A percentile compares a stretch with the other conserved stretches of the same genome.
These are phyloP conservation scores for Camelina sativa DNA, from an alignment of 345 rosid species.

Conservation along the genomic window DNA sequence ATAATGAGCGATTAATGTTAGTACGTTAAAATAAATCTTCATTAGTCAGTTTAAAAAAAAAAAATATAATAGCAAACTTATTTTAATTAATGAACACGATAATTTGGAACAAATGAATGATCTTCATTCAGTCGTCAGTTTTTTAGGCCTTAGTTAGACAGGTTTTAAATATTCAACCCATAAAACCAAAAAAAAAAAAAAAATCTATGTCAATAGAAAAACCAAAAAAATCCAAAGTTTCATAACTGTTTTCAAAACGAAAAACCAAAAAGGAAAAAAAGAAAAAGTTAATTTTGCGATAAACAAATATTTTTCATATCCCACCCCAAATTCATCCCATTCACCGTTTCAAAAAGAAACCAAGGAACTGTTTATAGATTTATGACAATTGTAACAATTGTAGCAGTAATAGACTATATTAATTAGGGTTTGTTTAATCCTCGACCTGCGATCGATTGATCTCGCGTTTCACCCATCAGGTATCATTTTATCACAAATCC, in stretches of 20 bases:
- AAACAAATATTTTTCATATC: not conserved
- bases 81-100: too few species aligned
- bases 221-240: not conserved
- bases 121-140: not conserved
- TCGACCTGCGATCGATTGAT: slow-evolving; percentile 14
- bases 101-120: too few species aligned
- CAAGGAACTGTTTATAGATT: not conserved
- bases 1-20: not conserved
- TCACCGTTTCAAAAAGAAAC: slow-evolving; percentile 6
- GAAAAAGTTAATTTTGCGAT: not conserved
- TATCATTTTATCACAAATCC: slow-evolving; percentile 10
- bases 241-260: slow-evolving; percentile 17
- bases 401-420: not conserved
- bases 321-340: not conserved
- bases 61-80: too few species aligned
- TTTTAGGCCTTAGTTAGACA: not conserved
- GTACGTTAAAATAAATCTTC: not conserved
- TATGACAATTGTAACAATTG: slow-evolving; percentile 5
- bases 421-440: slow-evolving; percentile 11
- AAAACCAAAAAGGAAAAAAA: not conserved
- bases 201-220: not conserved
- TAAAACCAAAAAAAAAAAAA: not conserved
- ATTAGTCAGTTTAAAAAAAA: not conserved
- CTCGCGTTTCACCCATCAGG: slow-evolving; percentile 30
- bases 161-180: not conserved